Base-by-base conservation (phyloP, 768 basidiomycete species). In the Xerocomus spinulosus region DNA sequence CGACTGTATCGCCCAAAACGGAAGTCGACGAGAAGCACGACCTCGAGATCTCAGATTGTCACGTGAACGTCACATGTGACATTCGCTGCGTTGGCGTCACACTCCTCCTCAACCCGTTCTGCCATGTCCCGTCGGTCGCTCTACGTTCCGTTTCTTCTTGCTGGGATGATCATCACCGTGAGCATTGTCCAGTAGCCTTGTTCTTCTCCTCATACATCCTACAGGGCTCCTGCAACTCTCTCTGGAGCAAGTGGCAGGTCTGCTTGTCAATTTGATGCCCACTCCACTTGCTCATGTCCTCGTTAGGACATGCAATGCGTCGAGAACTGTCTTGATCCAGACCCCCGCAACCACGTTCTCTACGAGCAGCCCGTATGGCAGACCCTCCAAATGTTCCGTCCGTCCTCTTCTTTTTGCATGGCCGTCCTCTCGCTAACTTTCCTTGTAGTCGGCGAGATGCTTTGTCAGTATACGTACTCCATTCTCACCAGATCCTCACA, bases 311-410 rank as follows among this genome's bases (percentile, higher is more conserved):
- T 96, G 90, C 92, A 96, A 82, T 98, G 95, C 62, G 94, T 97
- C 36, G 92, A 92, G 76, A 88, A 94, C 67, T 98, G 95, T 66
- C 64, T 66, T 39, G 77, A 83, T 54, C 78, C 78, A 30, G 72
- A 89, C 66, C 78, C 83, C 2, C 52, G 60, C 3, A 71, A 73
- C 29, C 81, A 78, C 46, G 75, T 92, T 41, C 77, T 90, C 25
- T 98, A 88, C 65, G 93, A 97, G 61, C 95, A 97, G 66, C 93
- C 92, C 5, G 91, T 95, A 21, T 88, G 91, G 87, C 90, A 92
- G 68, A 90, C 82, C 13, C 76, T 92, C 33, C 87, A 90, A 67
- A 92, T 91, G 88, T 91, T 90, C 69, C 74, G 87, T 89, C 62
- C 67, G 85, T 78, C 36, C 37, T 38, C 52, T 54, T 42, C 46